These are phyloP conservation scores for Syzygium malaccense DNA, from an alignment of 441 rosid species.

Conservation along the genomic window DNA sequence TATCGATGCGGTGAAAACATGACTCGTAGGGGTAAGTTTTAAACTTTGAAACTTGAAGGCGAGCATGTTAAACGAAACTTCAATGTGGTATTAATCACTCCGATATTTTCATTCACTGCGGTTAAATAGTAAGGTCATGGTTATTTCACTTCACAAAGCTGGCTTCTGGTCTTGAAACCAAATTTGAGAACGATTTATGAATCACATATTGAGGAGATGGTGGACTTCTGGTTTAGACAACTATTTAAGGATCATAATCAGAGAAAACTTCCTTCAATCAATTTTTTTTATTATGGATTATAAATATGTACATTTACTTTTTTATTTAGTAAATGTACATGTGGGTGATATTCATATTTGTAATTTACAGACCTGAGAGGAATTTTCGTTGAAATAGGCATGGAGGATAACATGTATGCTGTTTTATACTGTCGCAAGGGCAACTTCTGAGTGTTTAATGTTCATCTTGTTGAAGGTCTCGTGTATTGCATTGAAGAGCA, in stretches of 20 bases:
- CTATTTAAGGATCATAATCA: neutral
- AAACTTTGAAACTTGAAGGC: neutral
- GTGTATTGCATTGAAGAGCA: neutral
- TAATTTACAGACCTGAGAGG: neutral
- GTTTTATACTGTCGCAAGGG: neutral
- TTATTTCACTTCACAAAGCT: neutral
- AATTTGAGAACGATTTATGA: neutral
- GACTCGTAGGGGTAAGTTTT: neutral
- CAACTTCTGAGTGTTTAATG: neutral
- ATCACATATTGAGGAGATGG: neutral
- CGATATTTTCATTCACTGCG: neutral
- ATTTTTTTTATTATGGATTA: neutral
- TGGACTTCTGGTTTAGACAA: neutral
- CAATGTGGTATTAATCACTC: neutral
- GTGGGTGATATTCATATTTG: neutral
- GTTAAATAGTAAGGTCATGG: neutral
- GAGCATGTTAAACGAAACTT: neutral
- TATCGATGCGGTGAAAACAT: neutral
- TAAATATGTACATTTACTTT: neutral
- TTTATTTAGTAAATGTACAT: neutral
- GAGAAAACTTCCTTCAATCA: neutral
- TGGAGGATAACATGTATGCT: neutral
- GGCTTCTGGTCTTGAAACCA: neutral
- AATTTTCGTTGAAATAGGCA: neutral
- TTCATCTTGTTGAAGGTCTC: neutral